Base-by-base conservation (phyloP, 768 basidiomycete species). In the Pisolithus marmoratus region DNA sequence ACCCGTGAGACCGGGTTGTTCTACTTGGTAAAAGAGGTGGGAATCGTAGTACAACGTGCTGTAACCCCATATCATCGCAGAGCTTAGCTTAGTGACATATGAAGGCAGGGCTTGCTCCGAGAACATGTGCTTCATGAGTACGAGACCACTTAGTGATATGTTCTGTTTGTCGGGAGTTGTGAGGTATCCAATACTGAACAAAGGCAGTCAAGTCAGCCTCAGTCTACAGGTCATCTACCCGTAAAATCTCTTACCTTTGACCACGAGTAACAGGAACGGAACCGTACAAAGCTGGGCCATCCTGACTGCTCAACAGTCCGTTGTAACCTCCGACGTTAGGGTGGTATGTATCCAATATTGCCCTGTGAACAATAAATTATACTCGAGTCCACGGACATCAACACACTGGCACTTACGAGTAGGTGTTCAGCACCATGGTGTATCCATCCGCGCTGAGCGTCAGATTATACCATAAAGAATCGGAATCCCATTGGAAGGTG, bases 211-310 rank as follows among this genome's bases (percentile, higher is more conserved):
- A n/a, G n/a, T n/a, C n/a, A n/a, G n/a, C n/a, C n/a, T 29, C 14
- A 26, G 46, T n/a, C 3, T 24, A n/a, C 8, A 22, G 27, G 14
- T 11, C 36, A 37, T 3, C 4, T 24, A 24, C 19, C 11, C 6
- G 43, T 1, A 8, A 3, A 24, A 22, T 31, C n/a, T 17, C 57
- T 54, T 52, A 60, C 59, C 12, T 44, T 0, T 58, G 57, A 24
- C 46, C 54, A 20, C 57, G 57, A 11, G 53, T 5, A 34, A 56
- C 15, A 2, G 59, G 59, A 14, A 58, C 41, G 6, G 57, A 60
- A 11, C 52, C 54, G 36, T 47, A 60, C 57, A 43, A 53, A 19
- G 12, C 50, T 1, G 48, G 48, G 3, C 41, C 52, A 3, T n/a
- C 34, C 4, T 50, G 24, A 3, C 46, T 15, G 50, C 50, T 57